These are phyloP conservation scores for Leccinum barrowsii DNA, from an alignment of 768 basidiomycete species.

Conservation along the genomic window DNA sequence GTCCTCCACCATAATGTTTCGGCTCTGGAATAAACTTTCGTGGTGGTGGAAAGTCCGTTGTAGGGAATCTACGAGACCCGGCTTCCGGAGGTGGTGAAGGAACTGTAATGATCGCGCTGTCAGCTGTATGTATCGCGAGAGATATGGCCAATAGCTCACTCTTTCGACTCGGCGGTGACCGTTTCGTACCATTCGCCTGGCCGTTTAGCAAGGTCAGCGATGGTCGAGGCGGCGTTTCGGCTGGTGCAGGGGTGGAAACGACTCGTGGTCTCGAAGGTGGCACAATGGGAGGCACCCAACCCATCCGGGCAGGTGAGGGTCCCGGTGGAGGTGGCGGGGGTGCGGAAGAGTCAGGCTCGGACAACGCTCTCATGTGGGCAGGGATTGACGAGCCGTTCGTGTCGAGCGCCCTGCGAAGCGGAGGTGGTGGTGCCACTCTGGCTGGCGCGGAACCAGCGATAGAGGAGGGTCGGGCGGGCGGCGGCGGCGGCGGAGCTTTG, in stretches of 20 bases:
- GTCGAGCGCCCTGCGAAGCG: constrained; percentile 35
- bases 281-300: constrained; percentile 16
- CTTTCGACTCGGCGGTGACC: constrained; percentile 41
- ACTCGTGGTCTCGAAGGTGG: constrained; percentile 23
- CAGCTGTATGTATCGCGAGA: constrained; percentile 3
- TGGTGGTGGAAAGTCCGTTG: constrained; percentile 76
- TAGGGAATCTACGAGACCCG: constrained; percentile 70
- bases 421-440: constrained; percentile 38
- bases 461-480: constrained; percentile 42
- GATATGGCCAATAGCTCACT: constrained; percentile 35
- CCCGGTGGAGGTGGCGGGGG: constrained; percentile 33
- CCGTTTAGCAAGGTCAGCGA: constrained; percentile 13
- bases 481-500: constrained; percentile 41
- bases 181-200: constrained; percentile 30
- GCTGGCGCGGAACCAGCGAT: constrained; percentile 23
- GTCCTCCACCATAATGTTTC: constrained; percentile 64
- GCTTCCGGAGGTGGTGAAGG: constrained; percentile 59
- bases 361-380: constrained; percentile 41
- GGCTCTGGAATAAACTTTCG: constrained; percentile 50
- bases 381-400: constrained; percentile 31
- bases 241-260: constrained; percentile 22
- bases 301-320: constrained; percentile 26
- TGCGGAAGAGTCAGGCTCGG: constrained; percentile 38
- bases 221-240: constrained; percentile 16
- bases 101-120: constrained; percentile 32